A percentile compares a stretch with the other conserved stretches of the same genome.
Evolutionary conservation across 2,329 filamentous ascomycete genomes (phyloP).

Genomic region (Pseudocercospora musae): DNA sequence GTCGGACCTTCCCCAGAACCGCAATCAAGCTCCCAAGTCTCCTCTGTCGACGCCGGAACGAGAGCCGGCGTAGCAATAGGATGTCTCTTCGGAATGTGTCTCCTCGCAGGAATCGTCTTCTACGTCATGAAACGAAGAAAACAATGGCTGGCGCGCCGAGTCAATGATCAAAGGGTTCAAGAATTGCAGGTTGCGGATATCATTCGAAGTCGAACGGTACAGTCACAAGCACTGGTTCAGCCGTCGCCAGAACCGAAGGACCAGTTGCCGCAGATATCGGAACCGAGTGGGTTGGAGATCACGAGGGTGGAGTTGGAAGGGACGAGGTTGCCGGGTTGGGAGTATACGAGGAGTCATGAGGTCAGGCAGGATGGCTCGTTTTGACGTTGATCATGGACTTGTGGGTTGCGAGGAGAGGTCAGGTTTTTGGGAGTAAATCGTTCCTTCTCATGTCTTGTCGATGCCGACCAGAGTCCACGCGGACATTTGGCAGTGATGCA

Average conservation of each 20-base stretch:
- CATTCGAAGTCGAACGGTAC: not conserved
- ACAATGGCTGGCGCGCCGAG: not conserved
- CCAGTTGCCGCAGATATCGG: not conserved
- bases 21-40: not conserved
- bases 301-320: conserved; percentile 1
- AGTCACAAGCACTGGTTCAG: not conserved
- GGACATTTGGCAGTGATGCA: no score
- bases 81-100: not conserved
- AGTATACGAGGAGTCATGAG: not conserved
- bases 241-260: not conserved
- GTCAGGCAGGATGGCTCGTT: not conserved
- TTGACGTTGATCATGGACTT: not conserved
- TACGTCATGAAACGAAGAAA: not conserved
- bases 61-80: not conserved
- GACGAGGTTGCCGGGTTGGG: not conserved
- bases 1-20: not conserved
- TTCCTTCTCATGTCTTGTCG: not conserved
- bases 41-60: not conserved
- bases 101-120: not conserved
- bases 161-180: not conserved
- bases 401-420: not conserved
- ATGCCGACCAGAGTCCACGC: not conserved
- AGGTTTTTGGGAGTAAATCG: not conserved
- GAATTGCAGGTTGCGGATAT: conserved; percentile 1
- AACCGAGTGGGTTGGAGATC: not conserved